Conservation (phyloP, 1,284 basidiomycete genomes). For the Coriolopsis trogii region DNA sequence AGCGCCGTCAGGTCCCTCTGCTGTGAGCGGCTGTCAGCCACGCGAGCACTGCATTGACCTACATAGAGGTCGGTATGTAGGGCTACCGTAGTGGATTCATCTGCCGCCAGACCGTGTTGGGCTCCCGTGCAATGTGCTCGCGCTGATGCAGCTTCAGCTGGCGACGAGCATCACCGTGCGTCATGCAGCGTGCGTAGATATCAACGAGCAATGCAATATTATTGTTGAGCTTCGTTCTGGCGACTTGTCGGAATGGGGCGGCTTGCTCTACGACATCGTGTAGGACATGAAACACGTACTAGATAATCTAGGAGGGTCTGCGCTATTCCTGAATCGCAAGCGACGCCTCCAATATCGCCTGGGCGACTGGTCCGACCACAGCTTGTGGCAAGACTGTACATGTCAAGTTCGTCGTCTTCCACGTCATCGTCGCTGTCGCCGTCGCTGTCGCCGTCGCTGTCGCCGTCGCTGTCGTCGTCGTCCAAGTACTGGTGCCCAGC, state of each 20-base stretch:
- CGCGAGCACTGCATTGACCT: too few relatives aligned
- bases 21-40: too few relatives aligned
- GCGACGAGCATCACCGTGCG: conserved; percentile 77
- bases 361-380: conserved; percentile 28
- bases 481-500: conserved; percentile 45
- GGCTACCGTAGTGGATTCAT: too few relatives aligned
- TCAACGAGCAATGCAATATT: conserved; percentile 67
- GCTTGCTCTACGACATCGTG: conserved; percentile 73
- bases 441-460: too few relatives aligned
- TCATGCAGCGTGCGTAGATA: conserved; percentile 88
- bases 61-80: too few relatives aligned
- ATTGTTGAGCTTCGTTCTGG: conserved; percentile 69
- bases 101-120: conserved; percentile 96
- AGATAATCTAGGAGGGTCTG: conserved; percentile 28
- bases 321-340: conserved; percentile 38
- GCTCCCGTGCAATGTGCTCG: conserved; percentile 94
- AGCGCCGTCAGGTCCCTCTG: too few relatives aligned
- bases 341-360: conserved; percentile 36
- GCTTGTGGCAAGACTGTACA: conserved; percentile 26
- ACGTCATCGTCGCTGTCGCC: conserved; percentile 75
- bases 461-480: conserved; percentile 62
- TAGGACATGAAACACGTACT: conserved; percentile 59
- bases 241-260: conserved; percentile 66
- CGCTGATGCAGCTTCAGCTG: conserved; percentile 90
- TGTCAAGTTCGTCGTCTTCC: conserved; percentile 51